Evolutionary conservation across 1,284 basidiomycete species (phyloP).

Genomic region (Apiotrichum mycotoxinovorans): DNA sequence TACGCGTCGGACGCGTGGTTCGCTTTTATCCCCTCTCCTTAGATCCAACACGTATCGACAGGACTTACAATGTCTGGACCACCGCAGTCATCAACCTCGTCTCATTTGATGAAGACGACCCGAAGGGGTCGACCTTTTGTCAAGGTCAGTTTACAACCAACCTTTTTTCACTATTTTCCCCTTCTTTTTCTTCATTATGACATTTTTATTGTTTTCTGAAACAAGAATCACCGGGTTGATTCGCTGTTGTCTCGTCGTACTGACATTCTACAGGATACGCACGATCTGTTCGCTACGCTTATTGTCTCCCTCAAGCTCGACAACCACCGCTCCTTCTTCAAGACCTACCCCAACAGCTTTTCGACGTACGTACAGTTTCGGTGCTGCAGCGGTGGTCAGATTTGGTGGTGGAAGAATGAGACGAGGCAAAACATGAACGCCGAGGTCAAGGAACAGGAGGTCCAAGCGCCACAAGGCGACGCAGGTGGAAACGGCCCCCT

Average conservation of each 20-base stretch:
- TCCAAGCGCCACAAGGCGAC: too few species aligned
- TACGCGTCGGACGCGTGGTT: background rate
- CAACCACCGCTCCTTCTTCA: conserved; percentile 92
- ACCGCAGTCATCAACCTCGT: conserved; percentile 48
- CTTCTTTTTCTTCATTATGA: background rate
- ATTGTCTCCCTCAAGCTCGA: conserved; percentile 87
- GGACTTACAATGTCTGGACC: conserved; percentile 18
- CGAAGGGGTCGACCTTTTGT: conserved; percentile 89
- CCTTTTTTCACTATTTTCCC: too few species aligned
- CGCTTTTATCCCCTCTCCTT: background rate
- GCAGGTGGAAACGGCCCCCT: too few species aligned
- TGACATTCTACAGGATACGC: conserved; percentile 73
- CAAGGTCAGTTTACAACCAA: conserved; percentile 58
- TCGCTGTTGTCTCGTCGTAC: background rate
- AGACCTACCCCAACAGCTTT: conserved; percentile 90
- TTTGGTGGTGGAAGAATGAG: too few species aligned
- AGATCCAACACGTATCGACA: background rate
- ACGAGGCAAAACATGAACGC: background rate
- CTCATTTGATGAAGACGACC: conserved; percentile 96
- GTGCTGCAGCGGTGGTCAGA: background rate
- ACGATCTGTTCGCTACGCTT: conserved; percentile 96
- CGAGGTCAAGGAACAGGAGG: too few species aligned
- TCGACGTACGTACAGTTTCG: conserved; percentile 66
- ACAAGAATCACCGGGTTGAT: background rate
- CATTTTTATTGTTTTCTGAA: background rate